A percentile compares a stretch with the other conserved stretches of the same genome.
Evolutionary conservation across 306 rosid genomes (phyloP).

Genomic region (Pueraria montana): DNA sequence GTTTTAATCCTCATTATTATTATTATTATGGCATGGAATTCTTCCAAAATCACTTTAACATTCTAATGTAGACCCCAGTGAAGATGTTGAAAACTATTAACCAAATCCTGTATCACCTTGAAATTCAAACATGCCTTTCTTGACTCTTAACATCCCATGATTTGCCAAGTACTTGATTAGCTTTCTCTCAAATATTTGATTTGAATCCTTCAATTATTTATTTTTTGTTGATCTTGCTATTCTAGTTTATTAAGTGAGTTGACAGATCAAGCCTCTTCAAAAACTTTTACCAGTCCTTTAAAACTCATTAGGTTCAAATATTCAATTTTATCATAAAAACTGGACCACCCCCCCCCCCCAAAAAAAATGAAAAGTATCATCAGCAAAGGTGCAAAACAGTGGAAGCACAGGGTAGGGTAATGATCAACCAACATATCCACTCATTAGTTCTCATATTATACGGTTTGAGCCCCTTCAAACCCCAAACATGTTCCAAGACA

Average conservation of each 20-base stretch:
- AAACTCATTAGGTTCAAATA: background rate
- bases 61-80: background rate
- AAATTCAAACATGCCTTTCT: background rate
- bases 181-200: background rate
- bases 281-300: background rate
- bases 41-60: background rate
- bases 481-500: background rate
- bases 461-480: background rate
- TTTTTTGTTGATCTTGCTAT: background rate
- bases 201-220: conserved; percentile 11
- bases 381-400: background rate
- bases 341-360: background rate
- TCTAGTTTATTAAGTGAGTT: background rate
- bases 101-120: background rate
- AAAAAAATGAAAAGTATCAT: background rate
- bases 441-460: background rate
- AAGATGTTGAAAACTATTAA: background rate
- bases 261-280: background rate
- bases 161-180: background rate
- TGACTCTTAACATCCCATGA: background rate
- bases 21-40: background rate
- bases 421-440: too few species aligned
- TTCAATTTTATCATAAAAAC: background rate
- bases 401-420: background rate
- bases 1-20: background rate